Evolutionary conservation across 768 basidiomycete species (phyloP).

Genomic region (Austroboletus festivus): DNA sequence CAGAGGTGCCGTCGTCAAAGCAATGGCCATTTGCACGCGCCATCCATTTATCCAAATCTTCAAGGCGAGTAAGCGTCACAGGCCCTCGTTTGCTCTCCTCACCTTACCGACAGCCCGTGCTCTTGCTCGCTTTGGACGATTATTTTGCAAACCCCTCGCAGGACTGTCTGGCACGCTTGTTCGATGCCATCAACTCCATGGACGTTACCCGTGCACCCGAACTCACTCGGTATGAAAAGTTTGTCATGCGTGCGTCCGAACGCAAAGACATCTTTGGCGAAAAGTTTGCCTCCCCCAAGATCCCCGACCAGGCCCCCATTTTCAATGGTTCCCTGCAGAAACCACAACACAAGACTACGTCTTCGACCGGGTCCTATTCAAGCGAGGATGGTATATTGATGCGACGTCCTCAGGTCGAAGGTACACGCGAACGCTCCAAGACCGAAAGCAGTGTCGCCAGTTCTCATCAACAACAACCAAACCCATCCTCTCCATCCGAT

Average conservation of each 20-base stretch:
- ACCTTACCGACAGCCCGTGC: constrained; percentile 64
- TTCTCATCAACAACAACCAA: constrained; percentile 28
- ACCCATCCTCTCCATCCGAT: constrained; percentile 60
- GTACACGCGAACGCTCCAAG: constrained; percentile 38
- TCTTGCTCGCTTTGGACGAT: constrained; percentile 92
- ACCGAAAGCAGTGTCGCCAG: constrained; percentile 38
- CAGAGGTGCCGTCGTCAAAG: constrained; percentile 93
- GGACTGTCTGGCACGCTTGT: constrained; percentile 85
- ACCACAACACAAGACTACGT: constrained; percentile 45
- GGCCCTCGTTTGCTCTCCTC: neutral
- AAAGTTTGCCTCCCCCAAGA: constrained; percentile 51
- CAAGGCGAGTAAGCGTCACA: constrained; percentile 55
- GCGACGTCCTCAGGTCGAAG: constrained; percentile 28
- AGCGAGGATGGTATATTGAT: constrained; percentile 68
- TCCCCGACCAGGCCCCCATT: constrained; percentile 10
- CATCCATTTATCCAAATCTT: constrained; percentile 96
- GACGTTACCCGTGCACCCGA: constrained; percentile 75
- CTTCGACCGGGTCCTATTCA: constrained; percentile 59
- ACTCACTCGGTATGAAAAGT: constrained; percentile 78
- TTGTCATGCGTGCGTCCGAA: constrained; percentile 87
- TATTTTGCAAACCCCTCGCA: constrained; percentile 89
- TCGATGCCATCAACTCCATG: constrained; percentile 92
- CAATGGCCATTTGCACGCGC: constrained; percentile 89
- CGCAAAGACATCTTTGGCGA: constrained; percentile 91
- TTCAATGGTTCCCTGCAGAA: constrained; percentile 15